Percentiles rank a stretch among this genome's conserved stretches.
Conservation (phyloP, 345 rosid genomes). For the Atalantia buxifolia region DNA sequence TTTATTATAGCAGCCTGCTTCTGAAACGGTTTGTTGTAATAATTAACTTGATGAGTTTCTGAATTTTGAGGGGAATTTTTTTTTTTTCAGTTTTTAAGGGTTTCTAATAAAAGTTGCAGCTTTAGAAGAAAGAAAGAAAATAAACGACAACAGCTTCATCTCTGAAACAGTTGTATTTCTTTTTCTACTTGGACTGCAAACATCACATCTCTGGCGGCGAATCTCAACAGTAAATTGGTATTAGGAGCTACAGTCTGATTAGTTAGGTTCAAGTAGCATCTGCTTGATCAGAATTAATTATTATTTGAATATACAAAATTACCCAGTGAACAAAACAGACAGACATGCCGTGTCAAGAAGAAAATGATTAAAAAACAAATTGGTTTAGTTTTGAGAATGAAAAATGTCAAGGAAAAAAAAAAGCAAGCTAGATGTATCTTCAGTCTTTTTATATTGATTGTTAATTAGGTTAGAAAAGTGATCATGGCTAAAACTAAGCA, state of each 20-base stretch:
- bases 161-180: neutral
- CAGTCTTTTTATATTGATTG: neutral
- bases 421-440: neutral
- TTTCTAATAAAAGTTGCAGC: constrained; percentile 19
- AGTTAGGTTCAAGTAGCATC: neutral
- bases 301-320: neutral
- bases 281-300: neutral
- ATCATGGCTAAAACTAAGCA: neutral
- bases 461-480: neutral
- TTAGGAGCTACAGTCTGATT: neutral
- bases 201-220: constrained; percentile 34
- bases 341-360: neutral
- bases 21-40: neutral
- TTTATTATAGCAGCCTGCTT: neutral
- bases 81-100: neutral
- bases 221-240: constrained; percentile 32
- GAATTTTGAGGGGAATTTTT: no score
- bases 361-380: neutral
- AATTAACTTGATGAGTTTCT: neutral
- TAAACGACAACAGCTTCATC: neutral
- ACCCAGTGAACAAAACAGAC: neutral
- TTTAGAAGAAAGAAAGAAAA: constrained; percentile 11
- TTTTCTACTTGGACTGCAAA: constrained; percentile 17
- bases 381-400: neutral
- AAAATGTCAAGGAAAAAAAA: neutral